Conservation (phyloP, 202 grass and related monocot genomes). For the Setaria italica region DNA sequence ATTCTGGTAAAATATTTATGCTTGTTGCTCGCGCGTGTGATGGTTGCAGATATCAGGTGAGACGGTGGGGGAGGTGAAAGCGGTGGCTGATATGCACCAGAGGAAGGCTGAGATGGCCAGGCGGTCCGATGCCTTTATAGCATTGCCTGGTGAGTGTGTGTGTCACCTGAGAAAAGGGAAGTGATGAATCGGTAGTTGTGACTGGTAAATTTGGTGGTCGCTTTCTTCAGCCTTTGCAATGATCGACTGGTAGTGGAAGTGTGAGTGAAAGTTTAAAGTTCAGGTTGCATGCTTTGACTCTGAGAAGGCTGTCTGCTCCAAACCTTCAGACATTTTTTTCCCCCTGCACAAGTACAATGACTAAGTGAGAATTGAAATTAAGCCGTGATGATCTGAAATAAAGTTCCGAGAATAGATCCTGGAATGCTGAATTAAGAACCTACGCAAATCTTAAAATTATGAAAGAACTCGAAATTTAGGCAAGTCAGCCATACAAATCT, state of each 20-base stretch:
- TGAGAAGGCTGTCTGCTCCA: constrained; percentile 23
- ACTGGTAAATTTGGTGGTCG: constrained; percentile 28
- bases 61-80: constrained; percentile 68
- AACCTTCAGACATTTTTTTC: background rate
- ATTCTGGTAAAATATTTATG: constrained; percentile 19
- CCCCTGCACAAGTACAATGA: background rate
- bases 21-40: constrained; percentile 18
- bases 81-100: constrained; percentile 68
- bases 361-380: constrained; percentile 5
- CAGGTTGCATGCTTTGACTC: constrained; percentile 40
- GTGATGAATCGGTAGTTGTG: constrained; percentile 17
- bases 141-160: constrained; percentile 63
- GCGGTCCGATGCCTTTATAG: constrained; percentile 73
- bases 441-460: background rate
- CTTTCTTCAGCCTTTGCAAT: constrained; percentile 36
- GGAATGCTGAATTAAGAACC: background rate
- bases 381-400: background rate
- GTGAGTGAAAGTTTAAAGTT: constrained; percentile 36
- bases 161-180: constrained; percentile 30
- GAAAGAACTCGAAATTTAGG: background rate
- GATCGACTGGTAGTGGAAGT: constrained; percentile 15
- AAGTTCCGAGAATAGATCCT: background rate
- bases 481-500: background rate
- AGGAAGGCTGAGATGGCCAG: constrained; percentile 76
- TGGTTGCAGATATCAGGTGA: constrained; percentile 67